Conservation (phyloP, 225 moss, liverwort and hornwort genomes). For the Sphagnum contortum region DNA sequence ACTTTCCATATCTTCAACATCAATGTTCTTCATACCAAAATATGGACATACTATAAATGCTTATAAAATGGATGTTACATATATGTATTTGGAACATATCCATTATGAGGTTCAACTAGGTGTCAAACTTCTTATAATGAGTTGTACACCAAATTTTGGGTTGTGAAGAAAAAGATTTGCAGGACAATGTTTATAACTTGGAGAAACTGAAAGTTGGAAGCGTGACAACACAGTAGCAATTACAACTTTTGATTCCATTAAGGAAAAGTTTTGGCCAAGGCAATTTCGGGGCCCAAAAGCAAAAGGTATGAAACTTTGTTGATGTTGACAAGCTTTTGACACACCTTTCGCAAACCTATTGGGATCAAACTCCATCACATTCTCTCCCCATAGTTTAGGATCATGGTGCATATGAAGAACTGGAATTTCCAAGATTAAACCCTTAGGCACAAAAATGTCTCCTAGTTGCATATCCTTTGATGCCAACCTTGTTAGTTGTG, state of each 20-base stretch:
- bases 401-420: conserved; percentile 20
- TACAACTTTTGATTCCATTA: conserved; percentile 28
- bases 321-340: conserved; percentile 4
- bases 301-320: conserved; percentile 11
- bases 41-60: too few relatives aligned
- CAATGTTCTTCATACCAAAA: too few relatives aligned
- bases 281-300: conserved; percentile 31
- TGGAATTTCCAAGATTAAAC: conserved; percentile 21
- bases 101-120: too few relatives aligned
- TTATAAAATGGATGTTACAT: too few relatives aligned
- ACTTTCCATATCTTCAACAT: too few relatives aligned
- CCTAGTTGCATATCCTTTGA: conserved; percentile 18
- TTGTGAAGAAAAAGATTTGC: too few relatives aligned
- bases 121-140: too few relatives aligned
- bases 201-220: background rate
- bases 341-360: conserved; percentile 21
- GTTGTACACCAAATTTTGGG: too few relatives aligned
- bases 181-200: too few relatives aligned
- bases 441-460: conserved; percentile 16
- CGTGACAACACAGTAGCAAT: conserved; percentile 15
- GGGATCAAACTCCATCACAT: conserved; percentile 19
- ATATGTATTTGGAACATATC: too few relatives aligned
- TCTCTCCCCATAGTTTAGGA: conserved; percentile 25
- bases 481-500: conserved; percentile 10
- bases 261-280: conserved; percentile 22